These are phyloP conservation scores for Hypoxylon subgilvum DNA, from an alignment of 495 filamentous ascomycete species.

Conservation along the genomic window DNA sequence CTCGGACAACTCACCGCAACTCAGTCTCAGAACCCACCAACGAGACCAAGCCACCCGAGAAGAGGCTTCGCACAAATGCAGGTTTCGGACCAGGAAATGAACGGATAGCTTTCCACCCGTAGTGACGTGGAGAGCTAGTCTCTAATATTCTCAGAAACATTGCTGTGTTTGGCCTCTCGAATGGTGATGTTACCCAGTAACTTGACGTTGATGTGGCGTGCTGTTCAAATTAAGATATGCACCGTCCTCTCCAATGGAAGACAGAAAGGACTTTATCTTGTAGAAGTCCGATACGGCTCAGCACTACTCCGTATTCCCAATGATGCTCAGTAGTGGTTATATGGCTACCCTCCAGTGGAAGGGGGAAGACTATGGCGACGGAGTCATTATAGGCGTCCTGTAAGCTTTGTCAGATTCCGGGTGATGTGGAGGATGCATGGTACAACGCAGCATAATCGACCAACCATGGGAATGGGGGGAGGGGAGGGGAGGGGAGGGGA, in stretches of 20 bases:
- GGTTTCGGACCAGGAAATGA: slow-evolving; percentile 23
- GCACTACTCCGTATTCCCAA: slow-evolving; percentile 8
- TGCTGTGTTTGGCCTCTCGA: not conserved
- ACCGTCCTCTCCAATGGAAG: slow-evolving; percentile 16
- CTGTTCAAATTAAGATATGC: slow-evolving; percentile 25
- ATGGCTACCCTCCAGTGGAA: too few species aligned
- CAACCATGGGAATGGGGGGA: too few species aligned
- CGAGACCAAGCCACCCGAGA: slow-evolving; percentile 5
- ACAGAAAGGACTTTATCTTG: slow-evolving; percentile 28
- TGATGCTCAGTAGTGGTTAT: too few species aligned
- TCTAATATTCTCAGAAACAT: not conserved
- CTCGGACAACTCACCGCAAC: slow-evolving; percentile 25
- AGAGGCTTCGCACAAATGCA: slow-evolving; percentile 10
- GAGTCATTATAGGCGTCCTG: slow-evolving; percentile 6
- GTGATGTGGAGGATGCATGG: slow-evolving; percentile 15
- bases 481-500: slow-evolving; percentile 3
- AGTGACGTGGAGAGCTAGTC: slow-evolving; percentile 9
- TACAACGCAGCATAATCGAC: not conserved
- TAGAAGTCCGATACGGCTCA: slow-evolving; percentile 25
- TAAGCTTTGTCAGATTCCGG: slow-evolving; percentile 36
- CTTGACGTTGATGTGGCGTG: slow-evolving; percentile 19
- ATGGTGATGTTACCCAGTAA: slow-evolving; percentile 8
- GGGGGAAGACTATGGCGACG: slow-evolving; percentile 7
- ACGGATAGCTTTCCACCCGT: not conserved
- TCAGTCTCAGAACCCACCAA: slow-evolving; percentile 13